phyloP scores from a whole-genome alignment of 169 alveolate genomes.

The Plasmodium relictum region DNA sequence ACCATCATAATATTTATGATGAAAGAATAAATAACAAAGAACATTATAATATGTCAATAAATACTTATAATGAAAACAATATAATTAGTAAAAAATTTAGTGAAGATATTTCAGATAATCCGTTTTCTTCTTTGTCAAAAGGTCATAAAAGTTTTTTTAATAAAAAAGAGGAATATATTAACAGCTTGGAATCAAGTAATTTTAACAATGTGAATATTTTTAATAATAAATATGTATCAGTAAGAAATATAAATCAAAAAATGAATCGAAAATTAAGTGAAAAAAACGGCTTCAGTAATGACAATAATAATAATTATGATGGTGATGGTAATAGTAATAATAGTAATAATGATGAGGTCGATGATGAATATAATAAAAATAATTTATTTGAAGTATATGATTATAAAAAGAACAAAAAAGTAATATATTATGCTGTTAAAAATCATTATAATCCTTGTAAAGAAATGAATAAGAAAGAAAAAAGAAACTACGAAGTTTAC shows the following conservation, averaged over 20 bases:
- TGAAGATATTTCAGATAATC: neutral
- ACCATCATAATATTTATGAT: constrained; percentile 55
- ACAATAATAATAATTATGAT: neutral
- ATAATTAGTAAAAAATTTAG: neutral
- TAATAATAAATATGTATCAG: no score
- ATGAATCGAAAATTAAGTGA: no score
- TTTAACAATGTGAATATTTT: no score
- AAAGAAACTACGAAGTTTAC: constrained; percentile 1
- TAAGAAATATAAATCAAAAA: no score
- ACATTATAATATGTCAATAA: neutral
- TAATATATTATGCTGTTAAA: constrained; percentile 46
- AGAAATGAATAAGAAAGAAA: constrained; percentile 51
- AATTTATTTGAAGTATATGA: constrained; percentile 57
- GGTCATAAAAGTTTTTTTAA: neutral
- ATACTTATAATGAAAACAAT: neutral
- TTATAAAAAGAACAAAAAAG: constrained; percentile 41
- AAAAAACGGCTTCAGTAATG: neutral
- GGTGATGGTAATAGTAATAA: neutral
- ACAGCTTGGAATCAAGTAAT: neutral
- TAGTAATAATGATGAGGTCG: constrained; percentile 4
- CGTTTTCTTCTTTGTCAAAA: neutral
- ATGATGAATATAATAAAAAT: constrained; percentile 5
- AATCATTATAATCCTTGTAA: constrained; percentile 57
- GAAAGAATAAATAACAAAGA: constrained; percentile 13
- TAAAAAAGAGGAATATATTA: neutral